phyloP scores from a whole-genome alignment of 192 early-diverging fungal genomes.

The Anaeromyces robustus region DNA sequence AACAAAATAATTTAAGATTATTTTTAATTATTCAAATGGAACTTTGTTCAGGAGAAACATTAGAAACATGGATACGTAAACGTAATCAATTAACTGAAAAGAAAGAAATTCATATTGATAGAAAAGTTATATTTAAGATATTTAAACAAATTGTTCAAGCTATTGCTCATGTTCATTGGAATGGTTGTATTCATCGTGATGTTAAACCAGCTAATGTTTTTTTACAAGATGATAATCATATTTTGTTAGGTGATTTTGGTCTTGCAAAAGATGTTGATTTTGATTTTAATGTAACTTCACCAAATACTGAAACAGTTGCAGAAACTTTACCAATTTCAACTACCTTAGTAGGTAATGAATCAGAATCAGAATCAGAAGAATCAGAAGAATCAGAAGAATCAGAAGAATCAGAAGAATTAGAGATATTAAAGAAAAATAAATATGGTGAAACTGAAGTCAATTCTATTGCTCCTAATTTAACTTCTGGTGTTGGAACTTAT shows the following conservation, averaged over 20 bases:
- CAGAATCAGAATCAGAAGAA: neutral
- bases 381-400: too few species aligned
- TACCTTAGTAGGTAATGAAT: neutral
- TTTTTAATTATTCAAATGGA: neutral
- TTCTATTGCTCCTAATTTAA: neutral
- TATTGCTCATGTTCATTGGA: slow-evolving; percentile 16
- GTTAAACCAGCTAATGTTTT: slow-evolving; percentile 25
- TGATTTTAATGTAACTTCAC: neutral
- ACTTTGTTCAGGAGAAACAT: neutral
- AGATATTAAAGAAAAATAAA: neutral
- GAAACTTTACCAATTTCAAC: neutral
- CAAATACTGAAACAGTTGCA: neutral
- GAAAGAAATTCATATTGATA: neutral
- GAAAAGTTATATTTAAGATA: slow-evolving; percentile 7
- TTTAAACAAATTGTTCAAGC: slow-evolving; percentile 21
- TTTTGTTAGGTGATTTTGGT: slow-evolving; percentile 26
- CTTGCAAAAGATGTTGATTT: slow-evolving; percentile 18
- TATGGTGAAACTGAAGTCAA: neutral
- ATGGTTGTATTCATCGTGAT: slow-evolving; percentile 16
- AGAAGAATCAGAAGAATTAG: neutral
- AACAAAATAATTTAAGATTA: neutral
- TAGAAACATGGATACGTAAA: neutral
- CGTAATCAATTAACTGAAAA: neutral
- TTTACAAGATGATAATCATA: slow-evolving; percentile 13
- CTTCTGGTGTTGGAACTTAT: slow-evolving; percentile 4